A percentile compares a stretch with the other conserved stretches of the same genome.
phyloP scores from a whole-genome alignment of 2,329 filamentous ascomycete species.

The Arthrobotrys megalospora region DNA sequence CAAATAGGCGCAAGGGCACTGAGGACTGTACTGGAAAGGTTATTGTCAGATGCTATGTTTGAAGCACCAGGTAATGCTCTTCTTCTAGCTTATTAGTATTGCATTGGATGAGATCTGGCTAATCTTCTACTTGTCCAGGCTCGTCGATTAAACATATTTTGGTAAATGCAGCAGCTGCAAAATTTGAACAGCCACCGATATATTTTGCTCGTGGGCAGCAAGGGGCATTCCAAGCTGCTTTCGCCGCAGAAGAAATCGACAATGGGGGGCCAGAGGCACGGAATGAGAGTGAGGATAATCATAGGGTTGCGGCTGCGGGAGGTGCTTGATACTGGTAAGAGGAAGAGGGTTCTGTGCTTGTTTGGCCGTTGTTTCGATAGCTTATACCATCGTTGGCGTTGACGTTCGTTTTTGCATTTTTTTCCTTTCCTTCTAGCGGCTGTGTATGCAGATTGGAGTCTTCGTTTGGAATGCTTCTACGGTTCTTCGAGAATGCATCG shows the following conservation, averaged over 20 bases:
- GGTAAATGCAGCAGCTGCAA: constrained; percentile 71
- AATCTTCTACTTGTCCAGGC: constrained; percentile 65
- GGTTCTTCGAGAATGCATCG: neutral
- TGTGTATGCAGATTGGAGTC: neutral
- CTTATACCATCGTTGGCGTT: neutral
- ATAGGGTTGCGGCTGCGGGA: constrained; percentile 9
- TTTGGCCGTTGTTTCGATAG: neutral
- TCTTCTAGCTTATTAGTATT: neutral
- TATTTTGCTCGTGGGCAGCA: constrained; percentile 72
- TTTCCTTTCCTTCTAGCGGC: too few relatives aligned
- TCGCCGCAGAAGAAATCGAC: constrained; percentile 70
- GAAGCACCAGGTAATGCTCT: constrained; percentile 74
- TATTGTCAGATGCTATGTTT: constrained; percentile 85
- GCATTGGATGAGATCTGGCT: neutral
- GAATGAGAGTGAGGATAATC: constrained; percentile 66
- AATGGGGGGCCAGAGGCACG: neutral
- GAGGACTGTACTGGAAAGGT: constrained; percentile 84
- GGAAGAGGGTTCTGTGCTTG: neutral
- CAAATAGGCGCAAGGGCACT: constrained; percentile 75
- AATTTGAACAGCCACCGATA: constrained; percentile 70
- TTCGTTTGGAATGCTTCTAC: neutral
- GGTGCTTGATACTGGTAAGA: neutral
- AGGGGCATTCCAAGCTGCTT: constrained; percentile 71
- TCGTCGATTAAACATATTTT: constrained; percentile 73
- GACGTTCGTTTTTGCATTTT: too few relatives aligned